Conservation (phyloP, 305 asterid species). For the Rubia tinctorum region DNA sequence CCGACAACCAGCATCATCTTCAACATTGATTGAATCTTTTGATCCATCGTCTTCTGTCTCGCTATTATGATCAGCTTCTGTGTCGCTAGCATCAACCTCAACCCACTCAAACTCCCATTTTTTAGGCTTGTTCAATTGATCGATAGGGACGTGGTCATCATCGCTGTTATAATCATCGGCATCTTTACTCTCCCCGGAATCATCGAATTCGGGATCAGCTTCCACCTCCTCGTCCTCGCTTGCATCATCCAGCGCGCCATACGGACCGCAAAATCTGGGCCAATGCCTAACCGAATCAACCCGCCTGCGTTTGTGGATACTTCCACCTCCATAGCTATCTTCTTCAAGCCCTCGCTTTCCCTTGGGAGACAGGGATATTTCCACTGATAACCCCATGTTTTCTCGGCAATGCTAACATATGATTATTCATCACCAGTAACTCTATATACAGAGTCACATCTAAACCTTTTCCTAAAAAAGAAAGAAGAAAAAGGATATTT, state of each 20-base stretch:
- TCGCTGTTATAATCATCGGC: background rate
- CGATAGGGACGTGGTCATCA: background rate
- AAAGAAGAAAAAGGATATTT: no score
- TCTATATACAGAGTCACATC: background rate
- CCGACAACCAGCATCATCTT: slow-evolving; percentile 6
- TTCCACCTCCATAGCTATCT: background rate
- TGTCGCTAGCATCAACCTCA: background rate
- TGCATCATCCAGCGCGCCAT: background rate
- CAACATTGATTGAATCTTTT: slow-evolving; percentile 21
- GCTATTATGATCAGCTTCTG: slow-evolving; percentile 15
- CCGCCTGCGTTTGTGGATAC: background rate
- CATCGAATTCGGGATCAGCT: background rate
- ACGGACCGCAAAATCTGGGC: background rate
- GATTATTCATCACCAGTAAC: no score
- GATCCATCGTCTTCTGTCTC: background rate
- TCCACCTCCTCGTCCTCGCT: background rate
- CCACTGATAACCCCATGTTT: background rate
- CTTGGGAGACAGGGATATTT: background rate
- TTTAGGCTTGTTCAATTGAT: slow-evolving; percentile 2
- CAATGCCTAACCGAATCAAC: background rate
- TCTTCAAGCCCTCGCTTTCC: background rate
- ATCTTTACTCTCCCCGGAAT: background rate
- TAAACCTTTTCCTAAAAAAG: no score
- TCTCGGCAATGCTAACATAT: no score
- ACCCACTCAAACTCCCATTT: background rate